These are phyloP conservation scores for Glycine soja DNA, from an alignment of 306 rosid genomes.

Conservation along the genomic window DNA sequence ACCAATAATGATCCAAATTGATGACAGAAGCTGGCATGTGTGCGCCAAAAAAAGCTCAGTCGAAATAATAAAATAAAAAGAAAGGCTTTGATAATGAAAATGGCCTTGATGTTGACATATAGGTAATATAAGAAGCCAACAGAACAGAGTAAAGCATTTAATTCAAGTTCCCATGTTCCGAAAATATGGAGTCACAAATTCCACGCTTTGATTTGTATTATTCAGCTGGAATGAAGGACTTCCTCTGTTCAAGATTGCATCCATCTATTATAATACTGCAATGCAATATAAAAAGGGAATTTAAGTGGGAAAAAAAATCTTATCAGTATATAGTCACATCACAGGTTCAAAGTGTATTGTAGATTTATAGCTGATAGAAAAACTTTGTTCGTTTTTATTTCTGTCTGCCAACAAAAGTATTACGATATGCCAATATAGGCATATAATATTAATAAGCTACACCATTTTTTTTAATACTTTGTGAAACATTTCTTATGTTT, in stretches of 20 bases:
- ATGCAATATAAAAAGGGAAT: not conserved
- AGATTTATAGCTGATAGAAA: not conserved
- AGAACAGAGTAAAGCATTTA: not conserved
- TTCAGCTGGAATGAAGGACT: conserved; percentile 23
- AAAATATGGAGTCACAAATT: conserved; percentile 36
- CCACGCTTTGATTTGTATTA: conserved; percentile 22
- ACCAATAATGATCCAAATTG: conserved; percentile 40
- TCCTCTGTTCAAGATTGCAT: conserved; percentile 19
- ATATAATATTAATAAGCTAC: not conserved
- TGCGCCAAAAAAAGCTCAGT: conserved; percentile 24
- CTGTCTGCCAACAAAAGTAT: not conserved
- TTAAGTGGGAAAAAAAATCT: not conserved
- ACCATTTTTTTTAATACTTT: not conserved
- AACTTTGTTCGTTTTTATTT: not conserved
- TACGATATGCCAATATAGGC: not conserved
- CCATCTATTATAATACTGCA: not conserved
- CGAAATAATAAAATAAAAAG: not conserved
- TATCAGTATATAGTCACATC: not conserved
- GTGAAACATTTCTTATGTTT: conserved; percentile 37
- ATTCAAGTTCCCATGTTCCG: conserved; percentile 33
- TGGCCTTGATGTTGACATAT: conserved; percentile 40
- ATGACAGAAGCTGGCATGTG: conserved; percentile 48
- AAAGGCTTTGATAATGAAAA: not conserved
- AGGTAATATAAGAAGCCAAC: conserved; percentile 12
- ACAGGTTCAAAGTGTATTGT: no score